Base-by-base conservation (phyloP, 805 yeast species). In the Saccharomycopsis amapae region DNA sequence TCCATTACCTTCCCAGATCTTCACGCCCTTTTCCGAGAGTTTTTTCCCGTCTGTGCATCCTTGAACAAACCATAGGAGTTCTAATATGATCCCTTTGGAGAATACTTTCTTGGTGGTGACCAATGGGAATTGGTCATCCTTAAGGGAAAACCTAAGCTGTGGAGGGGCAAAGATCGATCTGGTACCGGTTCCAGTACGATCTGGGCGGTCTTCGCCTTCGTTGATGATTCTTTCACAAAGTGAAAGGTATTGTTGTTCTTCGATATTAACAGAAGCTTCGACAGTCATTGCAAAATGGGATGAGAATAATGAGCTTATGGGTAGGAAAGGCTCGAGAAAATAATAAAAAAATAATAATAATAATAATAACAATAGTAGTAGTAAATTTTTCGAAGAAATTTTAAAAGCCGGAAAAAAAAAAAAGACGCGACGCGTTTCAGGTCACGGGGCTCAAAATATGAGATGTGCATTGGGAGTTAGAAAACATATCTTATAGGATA, bases 1-100 rank as follows among this genome's bases (percentile, higher is more conserved):
- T 9, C 97, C 98, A 62, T 93, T 93, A 15, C 98, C 98, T 62
- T 93, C 98, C 99, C 99, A 93, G 46, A 93, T 93, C 59, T 79
- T 89, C n/a, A 93, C 94, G 30, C 95, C 96, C 55, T 81, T 75
- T 2, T 81, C 94, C 13, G 81, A 68, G 36, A 93, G 68, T 52
- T 74, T 70, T 53, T 81, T 83, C 31, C 93, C 94, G 60, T 90
- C 94, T 0, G 99, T 93, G 52, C 81, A 76, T 1, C 97, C 98
- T 3, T 78, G 70, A 6, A 93, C 74, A 59, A 93, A 93, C 99
- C 99, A 93, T 12, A 93, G 70, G 25, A 93, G 69, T 62, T 93
- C 99, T 53, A 86, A 79, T 28, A 90, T 75, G 37, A 93, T 87
- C 7, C 89, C 98, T 53, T 83, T 81, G 52, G 88, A 78, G 60